A percentile compares a stretch with the other conserved stretches of the same genome.
phyloP scores from a whole-genome alignment of 73 alveolate species.

The Paramecium tetraurelia region DNA sequence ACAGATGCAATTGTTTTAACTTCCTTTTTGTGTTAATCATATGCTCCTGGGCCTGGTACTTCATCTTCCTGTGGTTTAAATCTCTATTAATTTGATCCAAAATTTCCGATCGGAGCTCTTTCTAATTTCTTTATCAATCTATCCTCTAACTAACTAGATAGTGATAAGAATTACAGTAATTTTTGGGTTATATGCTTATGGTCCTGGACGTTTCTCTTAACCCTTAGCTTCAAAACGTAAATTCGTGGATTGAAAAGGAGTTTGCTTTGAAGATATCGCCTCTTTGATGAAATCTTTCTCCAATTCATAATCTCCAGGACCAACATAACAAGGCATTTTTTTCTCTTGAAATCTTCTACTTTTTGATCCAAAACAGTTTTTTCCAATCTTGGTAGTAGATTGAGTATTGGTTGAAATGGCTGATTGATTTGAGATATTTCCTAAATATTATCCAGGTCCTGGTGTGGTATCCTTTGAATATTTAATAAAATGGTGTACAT shows the following conservation, averaged over 20 bases:
- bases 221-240: neutral
- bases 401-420: neutral
- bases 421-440: neutral
- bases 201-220: constrained; percentile 8
- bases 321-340: neutral
- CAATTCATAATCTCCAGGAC: constrained; percentile 53
- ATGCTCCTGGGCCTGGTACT: constrained; percentile 12
- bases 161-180: neutral
- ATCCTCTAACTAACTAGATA: neutral
- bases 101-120: constrained; percentile 22
- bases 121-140: constrained; percentile 4
- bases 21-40: neutral
- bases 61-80: neutral
- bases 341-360: neutral
- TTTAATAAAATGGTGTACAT: neutral
- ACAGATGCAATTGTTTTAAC: neutral
- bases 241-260: constrained; percentile 15
- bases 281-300: neutral
- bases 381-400: neutral
- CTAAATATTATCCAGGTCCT: constrained; percentile 26
- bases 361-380: neutral
- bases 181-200: constrained; percentile 29
- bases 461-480: constrained; percentile 8
- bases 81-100: constrained; percentile 13
- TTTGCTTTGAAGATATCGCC: neutral